Base-by-base conservation (phyloP, 1,284 basidiomycete genomes). In the Cutaneotrichosporon sp. region DNA sequence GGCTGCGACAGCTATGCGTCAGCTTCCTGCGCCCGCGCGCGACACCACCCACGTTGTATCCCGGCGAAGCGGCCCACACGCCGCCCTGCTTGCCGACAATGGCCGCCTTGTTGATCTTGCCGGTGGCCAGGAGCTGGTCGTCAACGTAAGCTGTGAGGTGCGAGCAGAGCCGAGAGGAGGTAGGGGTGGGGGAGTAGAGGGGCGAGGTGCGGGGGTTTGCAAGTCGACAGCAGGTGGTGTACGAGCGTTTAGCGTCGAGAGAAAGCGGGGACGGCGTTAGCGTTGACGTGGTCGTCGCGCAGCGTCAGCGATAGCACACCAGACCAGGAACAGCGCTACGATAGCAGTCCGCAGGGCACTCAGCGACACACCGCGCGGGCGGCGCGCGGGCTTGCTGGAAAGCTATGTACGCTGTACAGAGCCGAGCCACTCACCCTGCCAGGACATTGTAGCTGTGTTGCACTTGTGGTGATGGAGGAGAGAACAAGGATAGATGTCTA, bases 1-100 rank as follows among this genome's bases (percentile, higher is more conserved):
- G 82, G 80, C 23, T 81, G 38, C 0, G 84, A 78, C 52, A 94
- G 78, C 92, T 94, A 65, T 15, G n/a, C 3, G 43, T 46, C 44
- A 65, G 61, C 20, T 54, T 12, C 35, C 33, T 18, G 36, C 14
- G 36, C 7, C 36, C 36, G 36, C 5, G 15, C 23, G n/a, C n/a
- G n/a, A n/a, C n/a, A n/a, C n/a, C 35, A 74, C 85, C 72, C 72
- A 94, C 90, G 30, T 71, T 80, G 76, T 86, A 92, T n/a, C 84
- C 87, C 9, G 80, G 13, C 14, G 84, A 83, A 7, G 80, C 66
- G 18, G 90, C 92, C 93, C 93, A 97, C 22, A 93, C 80, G 56
- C 93, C 91, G 46, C 91, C 90, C 65, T 83, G 77, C 60, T 81
- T 81, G 38, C 91, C 92, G 49, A 97, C 61, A 75, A 97, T 96